Base-by-base conservation (phyloP, 352 stramenopile species). In the Heterotrichella gracilis region DNA sequence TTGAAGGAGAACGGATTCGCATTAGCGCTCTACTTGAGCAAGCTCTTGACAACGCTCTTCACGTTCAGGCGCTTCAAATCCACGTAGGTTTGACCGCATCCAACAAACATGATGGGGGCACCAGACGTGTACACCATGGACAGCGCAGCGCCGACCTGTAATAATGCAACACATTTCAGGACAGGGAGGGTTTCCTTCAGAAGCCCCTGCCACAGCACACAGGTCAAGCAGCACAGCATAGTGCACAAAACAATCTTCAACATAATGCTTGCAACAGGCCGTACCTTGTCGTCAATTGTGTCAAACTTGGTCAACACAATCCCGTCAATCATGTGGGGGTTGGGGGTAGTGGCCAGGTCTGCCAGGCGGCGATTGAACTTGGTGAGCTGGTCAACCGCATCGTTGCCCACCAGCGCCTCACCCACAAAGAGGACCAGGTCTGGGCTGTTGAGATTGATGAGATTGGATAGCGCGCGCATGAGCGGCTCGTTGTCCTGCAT, bases 271-370 rank as follows among this genome's bases (percentile, higher is more conserved):
- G n/a, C n/a, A n/a, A n/a, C n/a, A n/a, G n/a, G n/a, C n/a, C n/a
- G n/a, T n/a, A n/a, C n/a, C 78, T 98, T 98, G 77, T 96, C 90
- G 72, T 94, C 90, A 68, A 99, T 95, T 3, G 91, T 97, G 80
- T 98, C 92, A 75, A 97, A 97, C 78, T 99, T 99, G 67, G 92
- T 98, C 71, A 99, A 83, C 70, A 99, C 84, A 73, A 99, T 95
- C 68, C 89, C 92, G 78, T 98, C 89, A 64, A 98, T 89, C 69
- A 85, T 80, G 74, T 90, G 86, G 24, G 84, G 82, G 25, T 83
- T 80, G 70, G 68, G 2, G 3, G 70, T 24, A 1, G 71, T 32
- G 63, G 70, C 69, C 22, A 23, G 4, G 25, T 22, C 17, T 32
- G 24, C 25, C 14, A 70, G 24, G 77, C 85, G 84, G 70, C 83